Conservation (phyloP, 108 stramenopile species). For the Stephanodiscus triporus region DNA sequence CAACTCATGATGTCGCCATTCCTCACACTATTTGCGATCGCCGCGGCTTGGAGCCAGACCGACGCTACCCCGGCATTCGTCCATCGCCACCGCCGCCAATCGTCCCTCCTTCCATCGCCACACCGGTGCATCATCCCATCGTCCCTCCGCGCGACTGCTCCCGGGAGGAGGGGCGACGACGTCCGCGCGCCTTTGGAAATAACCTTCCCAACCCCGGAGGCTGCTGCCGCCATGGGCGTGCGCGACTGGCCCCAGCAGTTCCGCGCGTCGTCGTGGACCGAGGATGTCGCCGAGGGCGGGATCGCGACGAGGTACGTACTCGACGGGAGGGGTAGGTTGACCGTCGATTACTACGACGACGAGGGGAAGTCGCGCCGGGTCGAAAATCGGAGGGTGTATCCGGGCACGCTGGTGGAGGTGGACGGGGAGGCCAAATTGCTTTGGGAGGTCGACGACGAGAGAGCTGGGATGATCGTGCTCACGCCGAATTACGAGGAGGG, state of each 20-base stretch:
- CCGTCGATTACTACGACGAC: slow-evolving; percentile 38
- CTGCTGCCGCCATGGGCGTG: slow-evolving; percentile 55
- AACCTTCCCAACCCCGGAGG: slow-evolving; percentile 55
- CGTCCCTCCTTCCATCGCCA: background rate
- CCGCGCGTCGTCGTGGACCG: slow-evolving; percentile 46
- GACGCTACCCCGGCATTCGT: background rate
- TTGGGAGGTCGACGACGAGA: slow-evolving; percentile 53
- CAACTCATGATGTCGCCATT: background rate
- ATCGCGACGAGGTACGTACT: slow-evolving; percentile 64
- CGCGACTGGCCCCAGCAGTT: slow-evolving; percentile 71
- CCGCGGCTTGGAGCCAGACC: background rate
- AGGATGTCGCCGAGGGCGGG: slow-evolving; percentile 30
- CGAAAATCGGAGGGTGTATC: slow-evolving; percentile 34
- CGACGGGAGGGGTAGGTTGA: slow-evolving; percentile 53
- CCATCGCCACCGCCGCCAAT: background rate
- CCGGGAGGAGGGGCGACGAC: background rate
- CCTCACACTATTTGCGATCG: background rate
- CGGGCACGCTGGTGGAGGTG: slow-evolving; percentile 68
- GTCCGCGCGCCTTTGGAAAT: slow-evolving; percentile 22
- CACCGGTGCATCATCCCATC: background rate
- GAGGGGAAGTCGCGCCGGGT: background rate
- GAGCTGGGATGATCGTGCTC: slow-evolving; percentile 63
- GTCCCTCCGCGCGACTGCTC: background rate
- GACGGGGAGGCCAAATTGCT: slow-evolving; percentile 52
- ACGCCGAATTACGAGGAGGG: slow-evolving; percentile 70